Evolutionary conservation across 2,329 filamentous ascomycete genomes (phyloP).

Genomic region (Phialocephala subalpina): DNA sequence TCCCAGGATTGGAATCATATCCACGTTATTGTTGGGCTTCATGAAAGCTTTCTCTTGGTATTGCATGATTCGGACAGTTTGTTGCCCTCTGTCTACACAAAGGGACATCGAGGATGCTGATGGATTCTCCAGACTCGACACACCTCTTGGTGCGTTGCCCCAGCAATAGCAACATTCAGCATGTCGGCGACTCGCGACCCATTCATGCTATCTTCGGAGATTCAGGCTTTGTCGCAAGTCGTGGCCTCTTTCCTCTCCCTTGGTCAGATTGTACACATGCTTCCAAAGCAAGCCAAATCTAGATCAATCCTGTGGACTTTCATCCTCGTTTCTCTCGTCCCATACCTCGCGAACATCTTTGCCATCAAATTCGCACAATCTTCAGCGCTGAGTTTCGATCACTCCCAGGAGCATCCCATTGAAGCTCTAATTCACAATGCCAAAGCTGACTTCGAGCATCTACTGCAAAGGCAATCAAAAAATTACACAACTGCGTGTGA

Average conservation of each 20-base stretch:
- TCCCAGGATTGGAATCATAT: neutral
- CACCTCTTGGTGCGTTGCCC: slow-evolving; percentile 14
- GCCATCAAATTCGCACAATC: neutral
- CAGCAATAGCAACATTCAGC: slow-evolving; percentile 3
- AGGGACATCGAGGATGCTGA: neutral
- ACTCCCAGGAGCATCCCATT: neutral
- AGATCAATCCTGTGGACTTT: slow-evolving; percentile 3
- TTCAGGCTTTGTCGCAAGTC: neutral
- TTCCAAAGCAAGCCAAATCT: neutral
- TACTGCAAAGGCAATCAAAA: slow-evolving; percentile 1
- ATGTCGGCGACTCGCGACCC: slow-evolving; percentile 8
- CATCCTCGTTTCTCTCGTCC: neutral
- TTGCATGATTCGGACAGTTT: slow-evolving; percentile 7
- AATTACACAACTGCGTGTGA: neutral
- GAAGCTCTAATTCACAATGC: neutral
- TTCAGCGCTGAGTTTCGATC: neutral
- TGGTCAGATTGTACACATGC: neutral
- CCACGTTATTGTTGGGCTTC: neutral
- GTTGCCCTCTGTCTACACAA: neutral
- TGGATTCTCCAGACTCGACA: slow-evolving; percentile 2
- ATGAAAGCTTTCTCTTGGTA: slow-evolving; percentile 18
- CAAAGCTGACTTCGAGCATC: neutral
- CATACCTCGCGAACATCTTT: neutral
- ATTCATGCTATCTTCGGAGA: slow-evolving; percentile 10
- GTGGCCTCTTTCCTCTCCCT: neutral